phyloP scores from a whole-genome alignment of 805 yeast species.

The Candida maesae region DNA sequence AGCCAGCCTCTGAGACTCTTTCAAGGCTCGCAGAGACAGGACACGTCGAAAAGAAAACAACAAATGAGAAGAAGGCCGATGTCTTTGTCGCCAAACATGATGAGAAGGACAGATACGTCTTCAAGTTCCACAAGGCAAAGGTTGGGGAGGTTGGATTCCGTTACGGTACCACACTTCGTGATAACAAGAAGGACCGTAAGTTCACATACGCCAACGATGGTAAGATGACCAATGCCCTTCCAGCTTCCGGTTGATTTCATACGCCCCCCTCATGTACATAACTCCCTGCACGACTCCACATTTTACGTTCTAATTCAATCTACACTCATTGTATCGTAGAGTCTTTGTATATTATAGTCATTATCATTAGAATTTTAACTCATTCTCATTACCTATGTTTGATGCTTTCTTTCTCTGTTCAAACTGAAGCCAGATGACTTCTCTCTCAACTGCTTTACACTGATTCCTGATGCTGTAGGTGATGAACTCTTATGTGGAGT shows the following conservation, averaged over 20 bases:
- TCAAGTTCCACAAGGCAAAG: slow-evolving; percentile 71
- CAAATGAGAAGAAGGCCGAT: slow-evolving; percentile 27
- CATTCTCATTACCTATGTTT: neutral
- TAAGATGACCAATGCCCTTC: slow-evolving; percentile 36
- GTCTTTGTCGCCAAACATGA: slow-evolving; percentile 45
- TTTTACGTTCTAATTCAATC: too few species aligned
- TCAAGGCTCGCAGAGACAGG: slow-evolving; percentile 60
- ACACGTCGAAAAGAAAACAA: slow-evolving; percentile 39
- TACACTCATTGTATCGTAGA: too few species aligned
- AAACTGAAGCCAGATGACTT: slow-evolving; percentile 26
- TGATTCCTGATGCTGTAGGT: slow-evolving; percentile 7
- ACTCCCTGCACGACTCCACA: neutral
- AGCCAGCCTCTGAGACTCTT: slow-evolving; percentile 82
- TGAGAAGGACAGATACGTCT: slow-evolving; percentile 54
- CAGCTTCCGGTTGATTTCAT: slow-evolving; percentile 23
- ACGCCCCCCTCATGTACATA: slow-evolving; percentile 2
- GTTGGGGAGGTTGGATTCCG: slow-evolving; percentile 88
- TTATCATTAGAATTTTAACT: too few species aligned
- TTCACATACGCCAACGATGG: slow-evolving; percentile 70
- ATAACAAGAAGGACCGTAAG: slow-evolving; percentile 77
- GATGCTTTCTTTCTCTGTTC: slow-evolving; percentile 19
- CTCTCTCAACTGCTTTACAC: slow-evolving; percentile 16
- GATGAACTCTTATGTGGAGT: slow-evolving; percentile 9
- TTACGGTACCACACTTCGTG: slow-evolving; percentile 88
- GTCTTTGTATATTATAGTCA: too few species aligned